A percentile compares a stretch with the other conserved stretches of the same genome.
phyloP scores from a whole-genome alignment of 768 basidiomycete species.

The Pisolithus sp. region DNA sequence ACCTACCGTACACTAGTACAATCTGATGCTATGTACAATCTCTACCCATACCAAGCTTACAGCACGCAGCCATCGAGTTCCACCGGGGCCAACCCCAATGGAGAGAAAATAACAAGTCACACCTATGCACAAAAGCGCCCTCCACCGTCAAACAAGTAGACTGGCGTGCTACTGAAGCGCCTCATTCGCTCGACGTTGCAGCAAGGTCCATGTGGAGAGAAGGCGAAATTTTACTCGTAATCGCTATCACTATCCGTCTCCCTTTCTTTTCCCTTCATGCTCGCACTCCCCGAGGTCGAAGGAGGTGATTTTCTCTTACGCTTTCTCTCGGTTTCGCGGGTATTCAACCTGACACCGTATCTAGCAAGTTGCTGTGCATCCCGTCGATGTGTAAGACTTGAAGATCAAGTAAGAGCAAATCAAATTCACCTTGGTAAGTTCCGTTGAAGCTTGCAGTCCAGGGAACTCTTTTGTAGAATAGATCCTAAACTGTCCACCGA shows the following conservation, averaged over 20 bases:
- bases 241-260: slow-evolving; percentile 21
- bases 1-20: too few species aligned
- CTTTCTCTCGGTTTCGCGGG: slow-evolving; percentile 32
- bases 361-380: slow-evolving; percentile 26
- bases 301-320: slow-evolving; percentile 25
- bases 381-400: slow-evolving; percentile 1
- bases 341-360: slow-evolving; percentile 31
- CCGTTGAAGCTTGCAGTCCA: slow-evolving; percentile 60
- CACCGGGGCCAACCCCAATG: too few species aligned
- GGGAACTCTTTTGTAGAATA: slow-evolving; percentile 75
- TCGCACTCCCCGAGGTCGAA: slow-evolving; percentile 2
- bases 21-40: too few species aligned
- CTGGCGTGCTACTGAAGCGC: too few species aligned
- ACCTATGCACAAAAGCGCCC: too few species aligned
- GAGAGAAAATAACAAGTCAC: too few species aligned
- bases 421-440: slow-evolving; percentile 52
- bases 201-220: too few species aligned
- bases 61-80: too few species aligned
- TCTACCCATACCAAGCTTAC: too few species aligned
- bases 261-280: not conserved
- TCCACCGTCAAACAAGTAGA: too few species aligned
- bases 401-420: not conserved
- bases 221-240: slow-evolving; percentile 6
- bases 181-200: too few species aligned
- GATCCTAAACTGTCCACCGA: slow-evolving; percentile 60